Evolutionary conservation across 2,329 filamentous ascomycete species (phyloP).

Genomic region (Talaromyces amestolkiae): DNA sequence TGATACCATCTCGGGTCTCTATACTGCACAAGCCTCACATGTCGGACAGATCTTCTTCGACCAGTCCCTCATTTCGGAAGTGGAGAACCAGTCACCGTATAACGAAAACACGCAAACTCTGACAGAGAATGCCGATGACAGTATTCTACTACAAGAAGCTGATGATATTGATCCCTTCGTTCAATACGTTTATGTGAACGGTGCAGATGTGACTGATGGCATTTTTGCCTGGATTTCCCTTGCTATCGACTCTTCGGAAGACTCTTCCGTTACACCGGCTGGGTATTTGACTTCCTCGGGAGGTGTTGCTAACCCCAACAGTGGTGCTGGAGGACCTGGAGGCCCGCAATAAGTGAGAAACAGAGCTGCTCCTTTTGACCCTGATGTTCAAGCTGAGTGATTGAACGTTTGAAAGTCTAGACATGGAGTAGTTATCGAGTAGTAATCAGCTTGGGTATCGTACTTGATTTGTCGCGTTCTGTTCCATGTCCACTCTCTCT

Average conservation of each 20-base stretch:
- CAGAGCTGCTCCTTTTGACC: background rate
- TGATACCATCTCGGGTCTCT: slow-evolving; percentile 40
- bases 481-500: background rate
- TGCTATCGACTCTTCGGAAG: slow-evolving; percentile 45
- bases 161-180: slow-evolving; percentile 57
- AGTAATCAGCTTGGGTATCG: background rate
- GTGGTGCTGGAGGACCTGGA: background rate
- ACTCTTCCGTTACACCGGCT: background rate
- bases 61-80: slow-evolving; percentile 53
- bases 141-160: slow-evolving; percentile 49
- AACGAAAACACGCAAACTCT: slow-evolving; percentile 36
- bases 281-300: background rate
- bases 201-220: slow-evolving; percentile 52
- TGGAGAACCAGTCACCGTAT: slow-evolving; percentile 52
- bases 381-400: background rate
- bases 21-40: slow-evolving; percentile 50
- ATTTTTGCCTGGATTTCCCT: slow-evolving; percentile 56
- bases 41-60: slow-evolving; percentile 66
- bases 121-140: slow-evolving; percentile 3
- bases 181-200: slow-evolving; percentile 55
- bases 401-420: background rate
- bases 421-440: background rate
- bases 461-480: background rate
- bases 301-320: background rate
- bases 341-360: background rate